A percentile compares a stretch with the other conserved stretches of the same genome.
These are phyloP conservation scores for Geranomyces variabilis DNA, from an alignment of 192 early-diverging fungal genomes.

Conservation along the genomic window DNA sequence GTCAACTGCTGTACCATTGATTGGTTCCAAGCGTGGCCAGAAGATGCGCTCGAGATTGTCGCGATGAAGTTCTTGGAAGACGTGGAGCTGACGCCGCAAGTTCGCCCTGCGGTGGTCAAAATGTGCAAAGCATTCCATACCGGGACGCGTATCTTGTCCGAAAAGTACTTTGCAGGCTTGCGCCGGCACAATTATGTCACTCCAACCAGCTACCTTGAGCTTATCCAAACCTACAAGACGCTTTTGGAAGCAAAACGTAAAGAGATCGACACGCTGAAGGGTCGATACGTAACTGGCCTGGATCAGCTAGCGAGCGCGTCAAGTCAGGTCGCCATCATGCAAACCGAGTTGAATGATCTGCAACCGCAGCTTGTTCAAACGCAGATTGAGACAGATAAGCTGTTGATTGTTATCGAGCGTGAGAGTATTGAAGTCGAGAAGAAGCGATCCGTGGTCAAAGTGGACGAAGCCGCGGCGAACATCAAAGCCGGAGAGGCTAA, in stretches of 20 bases:
- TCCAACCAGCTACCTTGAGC: constrained; percentile 60
- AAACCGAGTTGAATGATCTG: constrained; percentile 56
- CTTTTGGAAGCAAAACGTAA: constrained; percentile 54
- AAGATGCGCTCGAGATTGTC: constrained; percentile 64
- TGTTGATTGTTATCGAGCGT: constrained; percentile 57
- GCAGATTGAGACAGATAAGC: constrained; percentile 59
- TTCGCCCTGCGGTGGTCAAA: constrained; percentile 47
- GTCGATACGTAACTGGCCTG: constrained; percentile 57
- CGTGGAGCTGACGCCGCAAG: constrained; percentile 50
- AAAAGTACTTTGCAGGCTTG: constrained; percentile 51
- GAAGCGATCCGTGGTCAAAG: constrained; percentile 57
- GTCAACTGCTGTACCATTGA: constrained; percentile 69
- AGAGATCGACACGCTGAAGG: constrained; percentile 54
- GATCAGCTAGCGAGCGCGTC: constrained; percentile 60
- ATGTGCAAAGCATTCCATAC: constrained; percentile 68
- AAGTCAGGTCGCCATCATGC: constrained; percentile 60
- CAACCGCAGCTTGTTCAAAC: constrained; percentile 60
- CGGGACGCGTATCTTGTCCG: constrained; percentile 48
- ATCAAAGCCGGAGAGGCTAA: constrained; percentile 62
- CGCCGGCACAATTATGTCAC: constrained; percentile 63
- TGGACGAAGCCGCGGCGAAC: constrained; percentile 62
- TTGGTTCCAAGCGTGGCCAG: constrained; percentile 69
- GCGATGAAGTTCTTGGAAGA: constrained; percentile 61
- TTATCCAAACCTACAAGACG: constrained; percentile 64
- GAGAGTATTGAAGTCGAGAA: constrained; percentile 62